phyloP scores from a whole-genome alignment of 345 rosid genomes.

The Brassica juncea region DNA sequence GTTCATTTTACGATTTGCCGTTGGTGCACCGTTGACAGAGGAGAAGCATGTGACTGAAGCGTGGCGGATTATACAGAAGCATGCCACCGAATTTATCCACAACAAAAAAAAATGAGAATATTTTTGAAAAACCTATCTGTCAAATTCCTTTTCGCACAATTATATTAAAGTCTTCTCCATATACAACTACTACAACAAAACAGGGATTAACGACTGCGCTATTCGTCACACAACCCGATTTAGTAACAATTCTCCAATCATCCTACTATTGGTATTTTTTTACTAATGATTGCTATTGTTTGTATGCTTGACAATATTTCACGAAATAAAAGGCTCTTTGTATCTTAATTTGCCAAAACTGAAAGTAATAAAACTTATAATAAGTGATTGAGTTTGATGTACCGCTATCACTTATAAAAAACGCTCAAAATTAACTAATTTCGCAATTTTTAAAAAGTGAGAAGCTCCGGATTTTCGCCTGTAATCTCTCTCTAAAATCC shows the following conservation, averaged over 20 bases:
- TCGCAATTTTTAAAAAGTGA: background rate
- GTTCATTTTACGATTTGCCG: slow-evolving; percentile 34
- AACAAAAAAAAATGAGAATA: slow-evolving; percentile 4
- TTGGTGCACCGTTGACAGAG: slow-evolving; percentile 40
- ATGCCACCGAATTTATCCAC: slow-evolving; percentile 17
- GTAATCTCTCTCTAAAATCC: background rate
- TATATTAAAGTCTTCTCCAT: background rate
- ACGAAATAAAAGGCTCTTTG: background rate
- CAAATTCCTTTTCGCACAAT: background rate
- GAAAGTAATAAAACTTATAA: background rate
- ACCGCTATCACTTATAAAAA: background rate
- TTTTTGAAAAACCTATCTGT: background rate
- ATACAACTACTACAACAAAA: background rate
- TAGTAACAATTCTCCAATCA: too few species aligned
- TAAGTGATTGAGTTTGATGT: background rate
- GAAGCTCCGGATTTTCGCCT: background rate
- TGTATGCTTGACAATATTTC: background rate
- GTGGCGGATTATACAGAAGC: slow-evolving; percentile 32
- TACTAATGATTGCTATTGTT: background rate
- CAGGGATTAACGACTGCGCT: too few species aligned
- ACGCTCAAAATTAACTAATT: background rate
- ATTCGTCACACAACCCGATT: too few species aligned
- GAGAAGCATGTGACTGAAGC: slow-evolving; percentile 30
- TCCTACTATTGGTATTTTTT: background rate
- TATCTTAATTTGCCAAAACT: background rate